A percentile compares a stretch with the other conserved stretches of the same genome.
These are phyloP conservation scores for Scenedesmus sp. DNA, from an alignment of 163 green algal genomes.

Conservation along the genomic window DNA sequence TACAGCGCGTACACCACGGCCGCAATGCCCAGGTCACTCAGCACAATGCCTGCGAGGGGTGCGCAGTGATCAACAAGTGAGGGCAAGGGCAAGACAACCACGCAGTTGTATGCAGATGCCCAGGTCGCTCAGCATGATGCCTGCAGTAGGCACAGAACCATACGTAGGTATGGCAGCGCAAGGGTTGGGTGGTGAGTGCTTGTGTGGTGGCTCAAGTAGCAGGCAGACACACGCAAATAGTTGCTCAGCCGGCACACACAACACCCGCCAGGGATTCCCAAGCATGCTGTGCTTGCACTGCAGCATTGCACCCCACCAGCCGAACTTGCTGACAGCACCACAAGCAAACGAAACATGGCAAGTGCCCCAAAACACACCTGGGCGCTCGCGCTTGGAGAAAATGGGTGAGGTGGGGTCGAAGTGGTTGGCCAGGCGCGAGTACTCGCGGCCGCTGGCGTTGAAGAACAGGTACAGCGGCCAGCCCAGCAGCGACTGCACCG, in stretches of 20 bases:
- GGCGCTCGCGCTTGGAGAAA: slow-evolving; percentile 87
- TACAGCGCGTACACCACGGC: slow-evolving; percentile 66
- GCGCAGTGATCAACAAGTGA: background rate
- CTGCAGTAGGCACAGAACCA: too few species aligned
- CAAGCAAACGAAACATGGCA: too few species aligned
- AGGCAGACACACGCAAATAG: too few species aligned
- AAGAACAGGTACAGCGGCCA: slow-evolving; percentile 88
- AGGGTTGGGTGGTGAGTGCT: too few species aligned
- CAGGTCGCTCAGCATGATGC: too few species aligned
- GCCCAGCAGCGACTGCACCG: slow-evolving; percentile 75
- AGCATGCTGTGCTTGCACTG: too few species aligned
- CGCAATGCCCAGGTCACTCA: slow-evolving; percentile 59
- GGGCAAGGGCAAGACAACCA: background rate
- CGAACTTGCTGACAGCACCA: too few species aligned
- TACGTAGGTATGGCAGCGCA: too few species aligned
- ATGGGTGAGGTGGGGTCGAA: slow-evolving; percentile 92
- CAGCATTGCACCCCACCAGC: too few species aligned
- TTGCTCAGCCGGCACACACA: too few species aligned
- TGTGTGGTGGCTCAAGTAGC: too few species aligned
- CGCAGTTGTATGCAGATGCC: background rate
- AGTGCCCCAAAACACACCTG: slow-evolving; percentile 64
- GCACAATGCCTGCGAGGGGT: slow-evolving; percentile 13
- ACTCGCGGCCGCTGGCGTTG: slow-evolving; percentile 77
- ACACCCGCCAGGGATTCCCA: too few species aligned
- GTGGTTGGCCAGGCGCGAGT: slow-evolving; percentile 84